phyloP scores from a whole-genome alignment of 2,329 filamentous ascomycete species.

The Sclerotinia spermophila region DNA sequence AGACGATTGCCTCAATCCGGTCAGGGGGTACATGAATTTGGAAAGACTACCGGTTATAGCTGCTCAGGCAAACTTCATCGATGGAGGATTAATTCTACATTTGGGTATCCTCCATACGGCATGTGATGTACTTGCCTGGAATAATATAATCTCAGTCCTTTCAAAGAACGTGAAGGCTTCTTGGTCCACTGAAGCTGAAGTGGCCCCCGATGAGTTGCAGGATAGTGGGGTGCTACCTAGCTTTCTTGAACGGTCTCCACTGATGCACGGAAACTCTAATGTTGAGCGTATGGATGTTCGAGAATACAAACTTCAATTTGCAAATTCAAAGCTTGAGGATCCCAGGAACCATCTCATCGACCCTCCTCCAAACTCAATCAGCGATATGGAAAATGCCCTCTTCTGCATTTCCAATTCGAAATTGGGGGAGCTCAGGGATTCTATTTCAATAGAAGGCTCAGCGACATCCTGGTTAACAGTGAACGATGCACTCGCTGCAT shows the following conservation, averaged over 20 bases:
- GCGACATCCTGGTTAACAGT: slow-evolving; percentile 3
- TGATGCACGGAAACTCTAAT: not conserved
- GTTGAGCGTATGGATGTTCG: slow-evolving; percentile 8
- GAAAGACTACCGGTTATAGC: slow-evolving; percentile 7
- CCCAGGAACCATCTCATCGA: not conserved
- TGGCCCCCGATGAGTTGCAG: not conserved
- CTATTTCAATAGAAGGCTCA: not conserved
- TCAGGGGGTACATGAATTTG: not conserved
- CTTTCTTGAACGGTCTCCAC: slow-evolving; percentile 9
- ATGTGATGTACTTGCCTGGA: slow-evolving; percentile 11
- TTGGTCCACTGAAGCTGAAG: slow-evolving; percentile 2
- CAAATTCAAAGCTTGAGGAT: slow-evolving; percentile 8
- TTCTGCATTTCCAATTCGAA: slow-evolving; percentile 1
- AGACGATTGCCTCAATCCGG: not conserved
- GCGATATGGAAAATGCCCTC: slow-evolving; percentile 6
- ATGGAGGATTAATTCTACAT: slow-evolving; percentile 16
- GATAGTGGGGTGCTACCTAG: not conserved
- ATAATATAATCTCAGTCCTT: not conserved
- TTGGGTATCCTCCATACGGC: slow-evolving; percentile 10
- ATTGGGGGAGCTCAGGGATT: not conserved
- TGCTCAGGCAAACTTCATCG: slow-evolving; percentile 10
- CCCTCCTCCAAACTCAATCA: slow-evolving; percentile 1
- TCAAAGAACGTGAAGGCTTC: slow-evolving; percentile 9
- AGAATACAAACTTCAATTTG: slow-evolving; percentile 1
- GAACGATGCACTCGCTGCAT: not conserved